These are phyloP conservation scores for Xylaria sp. DNA, from an alignment of 2,329 filamentous ascomycete genomes.

Conservation along the genomic window DNA sequence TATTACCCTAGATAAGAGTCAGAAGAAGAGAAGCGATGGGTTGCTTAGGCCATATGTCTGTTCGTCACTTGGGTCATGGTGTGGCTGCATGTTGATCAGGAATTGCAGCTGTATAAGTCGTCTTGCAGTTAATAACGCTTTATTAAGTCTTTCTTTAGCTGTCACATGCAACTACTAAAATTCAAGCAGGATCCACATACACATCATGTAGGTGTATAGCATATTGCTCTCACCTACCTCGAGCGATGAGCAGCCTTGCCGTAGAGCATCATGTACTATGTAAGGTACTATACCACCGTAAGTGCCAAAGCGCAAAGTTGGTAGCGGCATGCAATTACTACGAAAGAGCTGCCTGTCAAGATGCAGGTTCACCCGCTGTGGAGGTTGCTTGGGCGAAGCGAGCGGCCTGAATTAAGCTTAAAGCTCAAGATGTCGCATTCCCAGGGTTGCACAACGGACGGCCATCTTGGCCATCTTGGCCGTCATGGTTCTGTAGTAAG, in stretches of 20 bases:
- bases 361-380: constrained; percentile 22
- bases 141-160: neutral
- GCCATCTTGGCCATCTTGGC: constrained; percentile 21
- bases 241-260: neutral
- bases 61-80: neutral
- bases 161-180: neutral
- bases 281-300: neutral
- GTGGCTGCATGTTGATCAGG: constrained; percentile 5
- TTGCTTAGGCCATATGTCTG: neutral
- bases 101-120: neutral
- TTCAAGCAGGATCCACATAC: neutral
- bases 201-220: too few species aligned
- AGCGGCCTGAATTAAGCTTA: constrained; percentile 34
- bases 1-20: too few species aligned
- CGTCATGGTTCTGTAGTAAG: constrained; percentile 29
- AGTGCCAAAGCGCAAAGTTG: neutral
- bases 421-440: constrained; percentile 29
- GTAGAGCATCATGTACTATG: neutral
- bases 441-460: constrained; percentile 4
- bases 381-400: constrained; percentile 23
- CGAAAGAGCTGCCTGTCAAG: neutral
- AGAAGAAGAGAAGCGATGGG: neutral
- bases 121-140: neutral
- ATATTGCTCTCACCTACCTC: neutral
- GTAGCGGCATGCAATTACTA: constrained; percentile 17